These are phyloP conservation scores for Pontederia paniculata DNA, from an alignment of 176 grass and related monocot genomes.

Conservation along the genomic window DNA sequence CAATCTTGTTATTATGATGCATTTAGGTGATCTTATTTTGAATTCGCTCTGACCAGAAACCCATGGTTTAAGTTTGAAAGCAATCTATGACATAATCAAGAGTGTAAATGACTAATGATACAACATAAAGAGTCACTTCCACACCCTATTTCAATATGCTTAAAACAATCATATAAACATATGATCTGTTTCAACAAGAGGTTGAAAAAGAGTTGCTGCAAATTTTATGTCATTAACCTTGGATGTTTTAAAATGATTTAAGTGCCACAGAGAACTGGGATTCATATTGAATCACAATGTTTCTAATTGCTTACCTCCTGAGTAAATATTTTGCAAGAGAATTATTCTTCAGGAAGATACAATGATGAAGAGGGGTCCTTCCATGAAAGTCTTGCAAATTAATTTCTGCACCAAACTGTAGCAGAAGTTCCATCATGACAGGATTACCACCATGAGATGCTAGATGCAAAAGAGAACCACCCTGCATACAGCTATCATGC, in stretches of 20 bases:
- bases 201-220: no score
- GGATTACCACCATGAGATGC: slow-evolving; percentile 49
- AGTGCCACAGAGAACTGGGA: background rate
- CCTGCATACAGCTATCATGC: slow-evolving; percentile 68
- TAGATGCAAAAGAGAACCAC: slow-evolving; percentile 71
- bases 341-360: slow-evolving; percentile 77
- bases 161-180: no score
- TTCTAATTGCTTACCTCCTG: slow-evolving; percentile 51
- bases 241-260: background rate
- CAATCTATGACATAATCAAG: no score
- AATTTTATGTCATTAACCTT: no score
- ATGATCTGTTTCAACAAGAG: no score
- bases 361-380: slow-evolving; percentile 78
- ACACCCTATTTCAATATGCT: no score
- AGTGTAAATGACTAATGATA: no score
- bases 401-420: slow-evolving; percentile 83
- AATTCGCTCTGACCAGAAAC: no score
- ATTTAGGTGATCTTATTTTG: no score
- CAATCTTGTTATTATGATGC: no score
- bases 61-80: no score
- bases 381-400: slow-evolving; percentile 89
- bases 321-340: slow-evolving; percentile 70
- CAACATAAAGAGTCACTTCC: no score
- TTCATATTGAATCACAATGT: background rate
- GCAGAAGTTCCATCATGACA: slow-evolving; percentile 56